A percentile compares a stretch with the other conserved stretches of the same genome.
Conservation (phyloP, 1,284 basidiomycete species). For the Chondrostereum purpureum region DNA sequence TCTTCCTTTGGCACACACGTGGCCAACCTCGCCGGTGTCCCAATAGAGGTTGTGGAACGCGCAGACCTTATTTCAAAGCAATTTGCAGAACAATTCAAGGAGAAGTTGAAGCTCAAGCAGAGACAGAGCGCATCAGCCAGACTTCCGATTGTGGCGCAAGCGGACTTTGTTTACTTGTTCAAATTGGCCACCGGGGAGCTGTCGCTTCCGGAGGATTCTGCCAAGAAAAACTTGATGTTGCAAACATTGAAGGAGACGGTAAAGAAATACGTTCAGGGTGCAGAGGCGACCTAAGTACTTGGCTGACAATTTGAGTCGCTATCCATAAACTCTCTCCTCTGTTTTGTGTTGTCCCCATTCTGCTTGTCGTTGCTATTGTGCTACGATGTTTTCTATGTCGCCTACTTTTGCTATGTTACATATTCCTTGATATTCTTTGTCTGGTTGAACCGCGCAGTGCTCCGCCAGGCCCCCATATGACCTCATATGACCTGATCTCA, state of each 20-base stretch:
- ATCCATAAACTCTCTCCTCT: no score
- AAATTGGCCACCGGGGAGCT: constrained; percentile 47
- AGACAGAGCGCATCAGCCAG: constrained; percentile 46
- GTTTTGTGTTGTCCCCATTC: no score
- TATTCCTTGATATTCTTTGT: no score
- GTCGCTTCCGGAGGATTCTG: constrained; percentile 44
- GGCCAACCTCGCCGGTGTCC: constrained; percentile 81
- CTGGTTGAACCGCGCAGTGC: no score
- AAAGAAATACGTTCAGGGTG: neutral
- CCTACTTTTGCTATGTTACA: no score
- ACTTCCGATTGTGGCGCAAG: constrained; percentile 74
- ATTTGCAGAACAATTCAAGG: constrained; percentile 83
- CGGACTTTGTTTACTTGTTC: constrained; percentile 79
- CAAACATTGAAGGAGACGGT: constrained; percentile 46
- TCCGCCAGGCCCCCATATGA: no score
- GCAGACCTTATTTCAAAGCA: constrained; percentile 84
- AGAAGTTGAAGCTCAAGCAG: constrained; percentile 62
- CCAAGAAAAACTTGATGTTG: constrained; percentile 47
- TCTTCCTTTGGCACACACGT: constrained; percentile 94
- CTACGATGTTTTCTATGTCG: no score
- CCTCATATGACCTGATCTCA: no score
- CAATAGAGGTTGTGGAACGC: constrained; percentile 73
- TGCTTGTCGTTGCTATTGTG: no score
- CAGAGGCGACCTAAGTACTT: no score
- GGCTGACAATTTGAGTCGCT: no score